A percentile compares a stretch with the other conserved stretches of the same genome.
Conservation (phyloP, 2,329 filamentous ascomycete species). For the Pseudocercospora pini-densiflorae region DNA sequence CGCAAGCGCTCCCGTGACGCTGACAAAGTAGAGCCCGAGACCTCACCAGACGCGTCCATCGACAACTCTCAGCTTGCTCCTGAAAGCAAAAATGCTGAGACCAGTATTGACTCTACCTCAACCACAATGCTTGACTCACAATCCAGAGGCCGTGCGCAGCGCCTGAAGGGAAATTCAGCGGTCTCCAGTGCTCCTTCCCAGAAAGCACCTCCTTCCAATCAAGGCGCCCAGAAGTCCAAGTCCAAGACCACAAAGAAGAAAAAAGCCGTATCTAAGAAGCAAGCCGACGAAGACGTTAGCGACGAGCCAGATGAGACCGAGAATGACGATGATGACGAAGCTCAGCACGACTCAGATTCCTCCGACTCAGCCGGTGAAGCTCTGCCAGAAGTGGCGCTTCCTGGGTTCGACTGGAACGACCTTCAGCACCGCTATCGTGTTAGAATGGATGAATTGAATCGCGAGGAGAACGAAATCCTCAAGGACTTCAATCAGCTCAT, state of each 20-base stretch:
- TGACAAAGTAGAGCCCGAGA: slow-evolving; percentile 10
- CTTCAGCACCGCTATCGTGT: slow-evolving; percentile 72
- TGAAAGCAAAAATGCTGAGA: slow-evolving; percentile 8
- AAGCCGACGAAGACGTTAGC: slow-evolving; percentile 23
- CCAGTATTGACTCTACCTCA: slow-evolving; percentile 11
- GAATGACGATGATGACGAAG: slow-evolving; percentile 4
- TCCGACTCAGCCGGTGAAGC: slow-evolving; percentile 30
- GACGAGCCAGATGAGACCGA: slow-evolving; percentile 3
- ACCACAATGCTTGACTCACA: slow-evolving; percentile 14
- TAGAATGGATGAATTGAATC: slow-evolving; percentile 66
- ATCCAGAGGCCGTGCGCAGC: slow-evolving; percentile 1
- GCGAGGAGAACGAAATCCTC: slow-evolving; percentile 61
- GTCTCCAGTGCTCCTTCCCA: slow-evolving; percentile 4
- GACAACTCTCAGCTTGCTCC: slow-evolving; percentile 4
- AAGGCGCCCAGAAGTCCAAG: slow-evolving; percentile 21
- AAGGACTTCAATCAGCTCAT: slow-evolving; percentile 54
- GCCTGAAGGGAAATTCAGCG: not conserved
- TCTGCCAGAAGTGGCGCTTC: slow-evolving; percentile 46
- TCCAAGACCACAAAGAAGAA: not conserved
- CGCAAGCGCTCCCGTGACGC: slow-evolving; percentile 25
- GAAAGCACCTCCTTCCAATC: slow-evolving; percentile 15
- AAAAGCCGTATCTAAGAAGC: slow-evolving; percentile 12
- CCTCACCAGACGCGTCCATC: not conserved
- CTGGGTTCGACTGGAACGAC: slow-evolving; percentile 75
- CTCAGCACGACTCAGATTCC: slow-evolving; percentile 23